Percentiles rank a stretch among this genome's conserved stretches.
phyloP scores from a whole-genome alignment of 2,329 filamentous ascomycete species.

The Claviceps sp. region DNA sequence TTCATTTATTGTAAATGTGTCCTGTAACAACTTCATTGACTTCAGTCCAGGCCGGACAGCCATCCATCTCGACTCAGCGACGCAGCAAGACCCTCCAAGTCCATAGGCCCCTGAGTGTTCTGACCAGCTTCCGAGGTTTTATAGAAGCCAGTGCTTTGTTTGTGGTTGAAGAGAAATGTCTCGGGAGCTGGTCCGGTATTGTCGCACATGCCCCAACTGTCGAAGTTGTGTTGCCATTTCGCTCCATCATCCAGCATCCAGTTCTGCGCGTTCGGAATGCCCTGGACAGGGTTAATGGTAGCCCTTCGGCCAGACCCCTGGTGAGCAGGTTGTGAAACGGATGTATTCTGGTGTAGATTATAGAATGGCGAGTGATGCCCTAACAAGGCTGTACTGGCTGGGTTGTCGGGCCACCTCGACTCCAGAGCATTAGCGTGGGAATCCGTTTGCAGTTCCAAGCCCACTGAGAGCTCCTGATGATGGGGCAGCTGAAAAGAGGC shows the following conservation, averaged over 20 bases:
- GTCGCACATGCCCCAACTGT: slow-evolving; percentile 33
- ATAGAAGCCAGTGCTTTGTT: slow-evolving; percentile 7
- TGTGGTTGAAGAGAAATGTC: slow-evolving; percentile 18
- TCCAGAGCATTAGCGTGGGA: slow-evolving; percentile 11
- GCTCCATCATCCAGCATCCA: slow-evolving; percentile 46
- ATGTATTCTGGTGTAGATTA: neutral
- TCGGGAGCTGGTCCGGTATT: slow-evolving; percentile 12
- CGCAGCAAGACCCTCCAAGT: slow-evolving; percentile 19
- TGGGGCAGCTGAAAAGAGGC: neutral
- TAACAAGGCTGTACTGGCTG: neutral
- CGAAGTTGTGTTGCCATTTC: slow-evolving; percentile 45
- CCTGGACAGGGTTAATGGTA: slow-evolving; percentile 8
- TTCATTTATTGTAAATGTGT: neutral
- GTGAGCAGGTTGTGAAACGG: slow-evolving; percentile 9
- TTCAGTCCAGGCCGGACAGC: slow-evolving; percentile 23
- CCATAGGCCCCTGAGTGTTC: slow-evolving; percentile 12
- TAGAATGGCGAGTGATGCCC: slow-evolving; percentile 3
- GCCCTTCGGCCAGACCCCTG: slow-evolving; percentile 6
- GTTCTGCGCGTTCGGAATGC: slow-evolving; percentile 33
- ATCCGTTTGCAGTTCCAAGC: slow-evolving; percentile 10
- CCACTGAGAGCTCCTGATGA: slow-evolving; percentile 1
- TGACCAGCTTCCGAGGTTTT: slow-evolving; percentile 1
- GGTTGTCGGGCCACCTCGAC: slow-evolving; percentile 11
- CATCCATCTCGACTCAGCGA: slow-evolving; percentile 21
- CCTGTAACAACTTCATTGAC: neutral